Percentiles rank a stretch among this genome's conserved stretches.
Conservation (phyloP, 306 rosid species). For the Hippophae tibetana region DNA sequence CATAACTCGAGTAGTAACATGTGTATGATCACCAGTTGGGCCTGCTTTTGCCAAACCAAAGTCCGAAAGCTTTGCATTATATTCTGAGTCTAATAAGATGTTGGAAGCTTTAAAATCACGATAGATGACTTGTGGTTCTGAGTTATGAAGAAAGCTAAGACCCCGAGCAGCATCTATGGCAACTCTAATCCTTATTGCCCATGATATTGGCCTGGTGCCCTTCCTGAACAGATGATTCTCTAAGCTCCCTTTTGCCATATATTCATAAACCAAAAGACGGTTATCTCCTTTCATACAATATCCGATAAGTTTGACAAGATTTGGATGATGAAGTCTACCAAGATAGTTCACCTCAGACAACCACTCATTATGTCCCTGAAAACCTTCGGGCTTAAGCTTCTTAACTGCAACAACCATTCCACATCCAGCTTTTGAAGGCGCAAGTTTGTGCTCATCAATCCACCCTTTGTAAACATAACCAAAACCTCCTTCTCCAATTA, state of each 20-base stretch:
- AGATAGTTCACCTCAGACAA: constrained; percentile 32
- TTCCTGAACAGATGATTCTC: constrained; percentile 32
- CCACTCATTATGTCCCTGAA: constrained; percentile 32
- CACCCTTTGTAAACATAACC: constrained; percentile 35
- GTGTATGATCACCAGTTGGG: constrained; percentile 75
- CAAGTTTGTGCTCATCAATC: constrained; percentile 25
- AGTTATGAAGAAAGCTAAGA: constrained; percentile 55
- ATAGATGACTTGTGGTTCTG: constrained; percentile 54
- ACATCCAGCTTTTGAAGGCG: constrained; percentile 20
- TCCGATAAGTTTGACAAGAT: constrained; percentile 31
- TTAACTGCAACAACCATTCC: constrained; percentile 27
- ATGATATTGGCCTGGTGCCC: constrained; percentile 36
- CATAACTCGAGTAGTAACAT: constrained; percentile 78
- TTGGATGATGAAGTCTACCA: constrained; percentile 32
- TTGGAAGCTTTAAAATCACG: constrained; percentile 82
- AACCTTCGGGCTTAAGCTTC: constrained; percentile 25
- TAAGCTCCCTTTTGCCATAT: constrained; percentile 32
- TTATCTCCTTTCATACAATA: constrained; percentile 27
- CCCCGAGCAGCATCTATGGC: constrained; percentile 72
- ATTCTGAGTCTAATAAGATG: constrained; percentile 68
- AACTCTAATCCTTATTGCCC: constrained; percentile 66
- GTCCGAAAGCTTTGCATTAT: constrained; percentile 65
- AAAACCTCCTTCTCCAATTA: constrained; percentile 32
- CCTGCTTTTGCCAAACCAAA: constrained; percentile 80
- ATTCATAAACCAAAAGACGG: constrained; percentile 33